A percentile compares a stretch with the other conserved stretches of the same genome.
These are phyloP conservation scores for Rhypophila decipiens DNA, from an alignment of 495 filamentous ascomycete species.

Conservation along the genomic window DNA sequence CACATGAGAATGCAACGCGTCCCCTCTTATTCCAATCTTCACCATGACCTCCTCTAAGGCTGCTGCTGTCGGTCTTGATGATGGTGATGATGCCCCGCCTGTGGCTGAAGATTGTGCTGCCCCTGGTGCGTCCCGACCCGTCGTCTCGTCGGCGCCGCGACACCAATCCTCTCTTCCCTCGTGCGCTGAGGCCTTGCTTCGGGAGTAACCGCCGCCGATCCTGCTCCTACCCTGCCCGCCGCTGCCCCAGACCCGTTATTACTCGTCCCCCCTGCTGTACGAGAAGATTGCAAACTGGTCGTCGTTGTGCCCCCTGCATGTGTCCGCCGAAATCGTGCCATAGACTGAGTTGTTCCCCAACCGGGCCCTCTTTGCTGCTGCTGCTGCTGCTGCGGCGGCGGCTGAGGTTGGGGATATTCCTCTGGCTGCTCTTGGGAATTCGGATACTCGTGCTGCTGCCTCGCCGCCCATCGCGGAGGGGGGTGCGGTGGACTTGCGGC, in stretches of 20 bases:
- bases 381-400: constrained; percentile 1
- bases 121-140: too few species aligned
- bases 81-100: too few species aligned
- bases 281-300: too few species aligned
- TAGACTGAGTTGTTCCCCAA: not conserved
- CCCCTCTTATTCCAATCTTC: too few species aligned
- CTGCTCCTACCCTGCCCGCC: not conserved
- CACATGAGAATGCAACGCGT: too few species aligned
- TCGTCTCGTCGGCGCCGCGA: not conserved
- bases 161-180: constrained; percentile 2
- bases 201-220: not conserved
- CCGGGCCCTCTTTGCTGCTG: not conserved
- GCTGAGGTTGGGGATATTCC: not conserved
- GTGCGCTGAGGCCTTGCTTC: not conserved
- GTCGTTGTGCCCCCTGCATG: not conserved
- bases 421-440: not conserved
- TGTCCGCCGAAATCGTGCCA: not conserved
- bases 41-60: too few species aligned
- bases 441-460: not conserved
- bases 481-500: not conserved
- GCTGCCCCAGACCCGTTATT: not conserved
- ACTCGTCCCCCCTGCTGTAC: too few species aligned
- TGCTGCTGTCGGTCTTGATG: too few species aligned
- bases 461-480: too few species aligned
- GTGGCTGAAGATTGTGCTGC: too few species aligned